Conservation (phyloP, 1,139 yeast species). For the Scheffersomyces segobiensis region DNA sequence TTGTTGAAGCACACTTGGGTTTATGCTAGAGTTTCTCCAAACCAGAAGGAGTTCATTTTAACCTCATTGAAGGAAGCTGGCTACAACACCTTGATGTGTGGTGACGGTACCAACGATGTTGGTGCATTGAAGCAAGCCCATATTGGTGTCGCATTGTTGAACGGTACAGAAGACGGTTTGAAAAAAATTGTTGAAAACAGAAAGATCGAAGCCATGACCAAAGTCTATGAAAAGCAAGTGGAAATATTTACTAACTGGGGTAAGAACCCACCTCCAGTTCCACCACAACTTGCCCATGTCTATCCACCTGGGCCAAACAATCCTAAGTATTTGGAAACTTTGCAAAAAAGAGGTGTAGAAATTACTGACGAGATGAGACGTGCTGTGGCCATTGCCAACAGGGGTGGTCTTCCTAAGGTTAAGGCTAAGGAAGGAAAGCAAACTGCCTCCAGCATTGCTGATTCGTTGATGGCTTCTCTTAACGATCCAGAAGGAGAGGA, state of each 20-base stretch:
- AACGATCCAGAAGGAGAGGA: conserved; percentile 71
- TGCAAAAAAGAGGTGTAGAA: conserved; percentile 79
- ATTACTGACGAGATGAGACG: conserved; percentile 67
- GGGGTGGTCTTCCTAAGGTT: conserved; percentile 31
- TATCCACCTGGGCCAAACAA: conserved; percentile 95
- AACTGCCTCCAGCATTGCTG: conserved; percentile 59
- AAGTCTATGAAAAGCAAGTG: conserved; percentile 82
- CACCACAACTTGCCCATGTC: conserved; percentile 83
- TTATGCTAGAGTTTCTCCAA: conserved; percentile 96
- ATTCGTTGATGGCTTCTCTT: conserved; percentile 67
- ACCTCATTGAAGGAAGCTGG: conserved; percentile 85
- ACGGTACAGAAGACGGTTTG: conserved; percentile 95
- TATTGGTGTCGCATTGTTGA: conserved; percentile 93
- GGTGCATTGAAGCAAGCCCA: conserved; percentile 99
- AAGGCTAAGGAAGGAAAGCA: conserved; percentile 35
- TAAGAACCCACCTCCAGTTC: conserved; percentile 84
- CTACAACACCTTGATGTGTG: conserved; percentile 95
- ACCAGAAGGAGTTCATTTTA: conserved; percentile 89
- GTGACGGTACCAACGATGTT: conserved; percentile 99
- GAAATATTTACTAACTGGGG: conserved; percentile 79
- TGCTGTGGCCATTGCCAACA: conserved; percentile 54
- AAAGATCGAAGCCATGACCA: conserved; percentile 62
- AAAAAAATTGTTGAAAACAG: conserved; percentile 84
- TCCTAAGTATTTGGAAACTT: conserved; percentile 83
- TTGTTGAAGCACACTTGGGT: conserved; percentile 92